Evolutionary conservation across 2,329 filamentous ascomycete species (phyloP), one percentile per base, ranked within the genome.

Genomic region (Bipolaris gigantea): DNA sequence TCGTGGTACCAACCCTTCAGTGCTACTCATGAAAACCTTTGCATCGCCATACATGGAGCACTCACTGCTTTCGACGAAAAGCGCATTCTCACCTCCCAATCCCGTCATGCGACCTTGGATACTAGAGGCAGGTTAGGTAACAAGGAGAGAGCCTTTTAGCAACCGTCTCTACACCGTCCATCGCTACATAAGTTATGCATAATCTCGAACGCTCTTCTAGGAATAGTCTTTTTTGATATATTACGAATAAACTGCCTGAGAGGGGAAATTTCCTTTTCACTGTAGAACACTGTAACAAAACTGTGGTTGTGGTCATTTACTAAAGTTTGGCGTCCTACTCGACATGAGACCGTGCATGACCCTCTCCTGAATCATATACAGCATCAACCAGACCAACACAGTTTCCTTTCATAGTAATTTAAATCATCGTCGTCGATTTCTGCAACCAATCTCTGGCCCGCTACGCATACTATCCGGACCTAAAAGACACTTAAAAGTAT

Each of bases 231-330:
- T 23, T 38, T 40, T 46, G 38, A 33, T 39, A 16, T n/a, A 21
- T 32, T 11, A 33, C 27, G 27, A 11, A 40, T 7, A 34, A 21
- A 7, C 21, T 4, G 6, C 13, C 46, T 27, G 30, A 36, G 11
- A 53, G 40, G 8, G 50, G 50, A 13, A 53, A 49, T 19, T 53
- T 21, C 4, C 15, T 18, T 25, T 44, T 38, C 35, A 40, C 23
- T 40, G 50, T 53, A 18, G 45, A 53, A 50, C 5, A 43, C 16
- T 27, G 50, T 21, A 43, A 30, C 46, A 34, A 27, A 50, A 50
- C 19, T 16, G 47, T 36, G 50, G 50, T 53, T 44, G 39, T 27
- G 33, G 33, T 46, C 21, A 35, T 46, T 48, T 38, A 40, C 45
- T 38, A 40, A 32, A 23, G 16, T 35, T 40, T 27, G 45, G 18